Evolutionary conservation across 2,329 filamentous ascomycete genomes (phyloP), one percentile per base, ranked within the genome.

Genomic region (Aureobasidium pullulans): DNA sequence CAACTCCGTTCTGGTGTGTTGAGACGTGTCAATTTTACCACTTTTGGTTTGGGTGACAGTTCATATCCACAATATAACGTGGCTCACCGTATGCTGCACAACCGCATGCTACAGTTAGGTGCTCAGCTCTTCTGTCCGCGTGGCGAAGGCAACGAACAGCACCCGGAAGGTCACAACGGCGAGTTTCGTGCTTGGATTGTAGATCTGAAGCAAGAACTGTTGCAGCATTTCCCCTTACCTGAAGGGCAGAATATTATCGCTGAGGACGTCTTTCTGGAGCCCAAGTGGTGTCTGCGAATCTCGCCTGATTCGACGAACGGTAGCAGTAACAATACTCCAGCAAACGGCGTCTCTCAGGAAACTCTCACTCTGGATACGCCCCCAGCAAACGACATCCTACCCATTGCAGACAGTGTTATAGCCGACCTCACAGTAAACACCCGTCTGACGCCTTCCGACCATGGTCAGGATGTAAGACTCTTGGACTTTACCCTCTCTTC

Each of bases 41-140:
- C 87, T 0, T 96, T 97, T 77, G 94, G 94, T 0, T 80, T 97
- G 1, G 94, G 94, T 0, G 94, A 99, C 73, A 96, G 89, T 68
- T 96, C 92, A 1, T 99, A 99, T 78, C 81, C 88, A 59, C 93
- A 95, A 86, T 94, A 77, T 64, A 99, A 99, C 75, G 96, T 90
- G 84, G 91, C 93, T 16, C 88, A 89, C 47, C 84, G 91, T 52
- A 96, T 96, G 73, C 79, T 99, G 47, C 85, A 91, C 67, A 93
- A 91, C 66, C 84, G 94, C 15, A 77, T 99, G 36, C 72, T 86
- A 39, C 91, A 96, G 70, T 82, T 99, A 0, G 93, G 93, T 1
- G 94, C 90, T 2, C 79, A 79, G 43, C 83, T 90, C 49, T 83
- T 94, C 63, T 88, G 88, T 67, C 84, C 87, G 42, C 79, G 86